Evolutionary conservation across 2,329 filamentous ascomycete species (phyloP), one percentile per base, ranked within the genome.

Genomic region (Colletotrichum ledebouriae): DNA sequence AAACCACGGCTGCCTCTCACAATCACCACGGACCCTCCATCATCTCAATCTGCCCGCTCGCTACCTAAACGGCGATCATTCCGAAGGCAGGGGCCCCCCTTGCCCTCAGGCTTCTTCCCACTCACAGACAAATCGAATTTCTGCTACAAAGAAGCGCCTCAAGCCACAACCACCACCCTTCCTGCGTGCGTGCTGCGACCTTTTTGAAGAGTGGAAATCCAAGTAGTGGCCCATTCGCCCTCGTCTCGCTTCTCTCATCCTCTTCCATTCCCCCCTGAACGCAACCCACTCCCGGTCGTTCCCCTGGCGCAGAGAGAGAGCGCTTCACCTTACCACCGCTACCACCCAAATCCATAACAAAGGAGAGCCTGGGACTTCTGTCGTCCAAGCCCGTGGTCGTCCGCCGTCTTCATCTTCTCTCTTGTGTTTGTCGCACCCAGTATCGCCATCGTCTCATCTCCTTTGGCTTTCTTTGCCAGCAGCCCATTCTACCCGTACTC

Each of bases 61-160:
- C 41, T 41, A 67, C 64, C 59, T 67, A 63, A 55, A 58, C 62
- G 66, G 66, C 66, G 62, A 69, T 69, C 66, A 60, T 66, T 69
- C 64, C 55, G 41, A 39, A 37, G 47, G 61, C 55, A 60, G 61
- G 66, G 41, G 39, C 61, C 49, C 41, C 55, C 59, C 55, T 11
- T 60, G n/a, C 62, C 42, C 22, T 39, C 44, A 29, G 52, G 33
- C 53, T 52, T 52, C 63, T 34, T 20, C 52, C 37, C 25, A n/a
- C 39, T 63, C 46, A 59, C 61, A 56, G 66, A 55, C 65, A 52
- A 60, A 56, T 56, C 55, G 66, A 52, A 60, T 50, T 61, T 69
- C 62, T 69, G 66, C 62, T 69, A 69, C 66, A 60, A 69, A 69
- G 66, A 55, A 69, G 56, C 66, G 61, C 61, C 37, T 66, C 61